Percentiles rank a stretch among this genome's conserved stretches.
Evolutionary conservation across 2,329 filamentous ascomycete species (phyloP).

Genomic region (Pseudogymnoascus sp.): DNA sequence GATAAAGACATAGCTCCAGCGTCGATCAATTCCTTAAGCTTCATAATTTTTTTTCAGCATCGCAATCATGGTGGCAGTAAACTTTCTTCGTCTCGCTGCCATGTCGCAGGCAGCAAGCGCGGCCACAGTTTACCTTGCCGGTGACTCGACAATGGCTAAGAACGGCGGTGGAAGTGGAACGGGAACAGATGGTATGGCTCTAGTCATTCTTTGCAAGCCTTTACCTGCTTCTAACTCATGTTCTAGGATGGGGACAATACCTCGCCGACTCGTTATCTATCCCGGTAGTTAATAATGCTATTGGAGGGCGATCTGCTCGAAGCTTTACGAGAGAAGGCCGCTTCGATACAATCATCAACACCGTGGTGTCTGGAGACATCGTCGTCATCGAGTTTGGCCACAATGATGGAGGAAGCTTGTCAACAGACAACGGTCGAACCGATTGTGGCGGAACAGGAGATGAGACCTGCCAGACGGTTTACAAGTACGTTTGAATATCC

Average conservation of each 20-base stretch:
- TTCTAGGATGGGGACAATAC: constrained; percentile 22
- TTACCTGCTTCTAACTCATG: not conserved
- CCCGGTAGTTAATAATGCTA: constrained; percentile 46
- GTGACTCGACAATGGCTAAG: constrained; percentile 19
- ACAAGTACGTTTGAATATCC: not conserved
- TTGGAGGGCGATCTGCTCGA: constrained; percentile 57
- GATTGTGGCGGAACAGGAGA: constrained; percentile 41
- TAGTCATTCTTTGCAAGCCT: too few species aligned
- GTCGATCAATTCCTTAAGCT: not conserved
- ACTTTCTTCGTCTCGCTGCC: constrained; percentile 2
- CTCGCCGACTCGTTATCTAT: constrained; percentile 10
- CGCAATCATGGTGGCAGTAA: constrained; percentile 1
- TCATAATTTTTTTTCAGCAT: not conserved
- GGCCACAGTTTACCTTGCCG: constrained; percentile 13
- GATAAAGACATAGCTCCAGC: not conserved
- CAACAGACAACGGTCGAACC: constrained; percentile 55
- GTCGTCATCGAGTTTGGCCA: constrained; percentile 67
- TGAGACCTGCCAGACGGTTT: constrained; percentile 13
- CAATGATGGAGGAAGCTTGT: constrained; percentile 56
- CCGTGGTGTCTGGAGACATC: constrained; percentile 51
- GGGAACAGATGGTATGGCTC: constrained; percentile 6
- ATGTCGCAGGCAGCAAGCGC: constrained; percentile 5
- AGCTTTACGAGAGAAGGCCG: constrained; percentile 60
- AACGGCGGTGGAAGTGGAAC: constrained; percentile 18
- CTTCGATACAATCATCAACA: constrained; percentile 48